A percentile compares a stretch with the other conserved stretches of the same genome.
Conservation (phyloP, 148 eudicot species). For the Rhododendron simsii region DNA sequence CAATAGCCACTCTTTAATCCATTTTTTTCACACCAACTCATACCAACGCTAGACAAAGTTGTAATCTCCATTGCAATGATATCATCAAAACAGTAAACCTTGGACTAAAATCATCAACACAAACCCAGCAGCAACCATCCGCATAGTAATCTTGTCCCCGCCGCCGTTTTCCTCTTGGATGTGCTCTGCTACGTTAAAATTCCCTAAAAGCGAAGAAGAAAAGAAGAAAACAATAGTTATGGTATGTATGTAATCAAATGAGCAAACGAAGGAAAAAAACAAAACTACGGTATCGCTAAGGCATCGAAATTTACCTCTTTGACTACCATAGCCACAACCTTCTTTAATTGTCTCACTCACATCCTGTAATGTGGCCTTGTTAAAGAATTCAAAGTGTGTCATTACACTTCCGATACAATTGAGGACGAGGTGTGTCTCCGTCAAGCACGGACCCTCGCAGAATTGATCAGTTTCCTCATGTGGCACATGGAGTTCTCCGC, state of each 20-base stretch:
- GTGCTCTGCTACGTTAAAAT: conserved; percentile 58
- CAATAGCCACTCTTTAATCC: neutral
- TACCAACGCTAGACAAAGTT: neutral
- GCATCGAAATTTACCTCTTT: conserved; percentile 30
- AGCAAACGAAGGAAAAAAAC: neutral
- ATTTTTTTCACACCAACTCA: neutral
- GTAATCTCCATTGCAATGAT: neutral
- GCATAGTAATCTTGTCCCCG: conserved; percentile 12
- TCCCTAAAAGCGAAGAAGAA: conserved; percentile 24
- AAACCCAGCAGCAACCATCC: conserved; percentile 21
- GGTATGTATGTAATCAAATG: neutral
- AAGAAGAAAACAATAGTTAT: neutral
- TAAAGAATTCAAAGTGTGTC: conserved; percentile 40
- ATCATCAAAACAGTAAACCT: conserved; percentile 17
- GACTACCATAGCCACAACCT: conserved; percentile 50
- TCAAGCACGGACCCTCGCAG: conserved; percentile 59
- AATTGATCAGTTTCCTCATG: conserved; percentile 40
- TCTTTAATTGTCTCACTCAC: conserved; percentile 45
- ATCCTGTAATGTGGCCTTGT: conserved; percentile 45
- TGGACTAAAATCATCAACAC: conserved; percentile 23
- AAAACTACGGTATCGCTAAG: no score
- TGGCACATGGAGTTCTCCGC: conserved; percentile 55
- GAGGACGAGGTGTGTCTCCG: conserved; percentile 57
- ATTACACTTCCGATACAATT: conserved; percentile 45
- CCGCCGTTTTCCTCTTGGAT: conserved; percentile 26